Percentiles rank a stretch among this genome's conserved stretches.
Evolutionary conservation across 106 monocot species (phyloP).

Genomic region (Hemerocallis citrina): DNA sequence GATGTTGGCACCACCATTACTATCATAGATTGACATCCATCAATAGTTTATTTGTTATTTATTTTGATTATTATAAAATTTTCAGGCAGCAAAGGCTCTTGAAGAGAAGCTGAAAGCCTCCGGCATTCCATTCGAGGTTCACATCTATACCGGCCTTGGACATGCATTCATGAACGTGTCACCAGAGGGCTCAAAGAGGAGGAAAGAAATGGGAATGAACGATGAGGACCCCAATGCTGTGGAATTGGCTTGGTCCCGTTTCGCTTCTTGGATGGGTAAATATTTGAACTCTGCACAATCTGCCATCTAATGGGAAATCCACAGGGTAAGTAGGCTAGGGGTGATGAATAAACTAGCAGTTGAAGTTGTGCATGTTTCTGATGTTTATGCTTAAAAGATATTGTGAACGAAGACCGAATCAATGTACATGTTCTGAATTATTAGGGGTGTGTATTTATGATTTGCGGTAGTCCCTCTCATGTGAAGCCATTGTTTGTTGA

Average conservation of each 20-base stretch:
- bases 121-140: constrained; percentile 61
- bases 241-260: constrained; percentile 80
- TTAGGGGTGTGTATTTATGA: too few relatives aligned
- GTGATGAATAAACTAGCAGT: neutral
- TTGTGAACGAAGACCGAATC: too few relatives aligned
- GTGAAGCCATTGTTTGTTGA: too few relatives aligned
- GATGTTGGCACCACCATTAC: too few relatives aligned
- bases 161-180: constrained; percentile 91
- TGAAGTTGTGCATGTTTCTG: too few relatives aligned
- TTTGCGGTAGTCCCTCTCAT: too few relatives aligned
- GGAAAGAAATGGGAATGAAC: constrained; percentile 68
- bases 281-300: constrained; percentile 17
- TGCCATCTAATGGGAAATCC: neutral
- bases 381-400: too few relatives aligned
- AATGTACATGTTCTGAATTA: too few relatives aligned
- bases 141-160: constrained; percentile 57
- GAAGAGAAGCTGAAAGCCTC: constrained; percentile 74
- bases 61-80: too few relatives aligned
- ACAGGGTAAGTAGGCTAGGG: neutral
- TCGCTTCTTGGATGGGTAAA: constrained; percentile 73
- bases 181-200: constrained; percentile 66
- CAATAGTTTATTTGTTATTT: too few relatives aligned
- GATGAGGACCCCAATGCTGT: constrained; percentile 59
- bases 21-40: too few relatives aligned
- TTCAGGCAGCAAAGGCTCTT: constrained; percentile 69